Percentiles rank a stretch among this genome's conserved stretches.
phyloP scores from a whole-genome alignment of 306 rosid genomes.

The Lathyrus sativus region DNA sequence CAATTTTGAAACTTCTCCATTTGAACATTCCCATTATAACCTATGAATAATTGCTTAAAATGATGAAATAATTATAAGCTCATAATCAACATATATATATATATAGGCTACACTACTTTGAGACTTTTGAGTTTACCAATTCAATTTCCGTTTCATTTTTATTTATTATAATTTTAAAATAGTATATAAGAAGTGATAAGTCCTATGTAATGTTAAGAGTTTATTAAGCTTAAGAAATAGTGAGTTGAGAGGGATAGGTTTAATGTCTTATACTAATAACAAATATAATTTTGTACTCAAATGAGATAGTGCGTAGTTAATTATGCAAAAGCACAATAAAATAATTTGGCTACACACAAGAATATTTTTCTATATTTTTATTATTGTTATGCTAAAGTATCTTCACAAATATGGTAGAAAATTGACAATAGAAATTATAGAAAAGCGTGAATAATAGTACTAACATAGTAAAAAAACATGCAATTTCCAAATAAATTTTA shows the following conservation, averaged over 20 bases:
- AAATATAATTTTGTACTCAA: neutral
- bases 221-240: too few species aligned
- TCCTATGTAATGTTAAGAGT: neutral
- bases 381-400: neutral
- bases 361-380: neutral
- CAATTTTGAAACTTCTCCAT: conserved; percentile 7
- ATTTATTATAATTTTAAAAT: neutral
- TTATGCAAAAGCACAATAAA: neutral
- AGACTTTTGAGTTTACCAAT: conserved; percentile 19
- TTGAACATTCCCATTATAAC: conserved; percentile 31
- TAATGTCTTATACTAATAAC: neutral
- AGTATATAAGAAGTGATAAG: conserved; percentile 5
- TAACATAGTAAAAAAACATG: too few species aligned
- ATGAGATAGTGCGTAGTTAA: neutral
- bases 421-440: too few species aligned
- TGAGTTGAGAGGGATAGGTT: neutral
- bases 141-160: neutral
- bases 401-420: too few species aligned
- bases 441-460: too few species aligned
- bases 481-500: too few species aligned
- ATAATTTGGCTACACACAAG: neutral
- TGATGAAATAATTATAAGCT: conserved; percentile 14
- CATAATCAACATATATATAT: neutral
- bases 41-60: conserved; percentile 15
- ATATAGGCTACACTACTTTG: conserved; percentile 10